phyloP scores from a whole-genome alignment of 2,329 filamentous ascomycete genomes.

The Pseudocercospora fuligena region DNA sequence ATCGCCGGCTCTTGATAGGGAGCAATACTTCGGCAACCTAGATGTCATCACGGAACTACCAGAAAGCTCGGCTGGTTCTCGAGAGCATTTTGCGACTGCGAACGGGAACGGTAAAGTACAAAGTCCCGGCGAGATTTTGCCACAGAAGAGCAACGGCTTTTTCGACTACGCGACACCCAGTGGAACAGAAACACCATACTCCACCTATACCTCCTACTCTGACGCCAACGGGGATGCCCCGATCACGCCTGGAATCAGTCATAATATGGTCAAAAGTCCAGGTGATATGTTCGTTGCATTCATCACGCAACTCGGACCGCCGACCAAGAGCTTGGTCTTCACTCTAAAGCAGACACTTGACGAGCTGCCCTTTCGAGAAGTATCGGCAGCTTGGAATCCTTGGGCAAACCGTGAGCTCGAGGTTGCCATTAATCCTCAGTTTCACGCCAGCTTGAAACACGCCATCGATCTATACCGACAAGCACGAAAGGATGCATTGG shows the following conservation, averaged over 20 bases:
- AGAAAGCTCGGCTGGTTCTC: conserved; percentile 30
- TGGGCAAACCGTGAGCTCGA: conserved; percentile 57
- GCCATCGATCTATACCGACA: conserved; percentile 79
- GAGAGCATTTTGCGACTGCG: neutral
- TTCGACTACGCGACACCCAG: conserved; percentile 22
- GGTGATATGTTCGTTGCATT: conserved; percentile 91
- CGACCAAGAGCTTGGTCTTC: conserved; percentile 93
- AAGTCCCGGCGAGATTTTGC: conserved; percentile 2
- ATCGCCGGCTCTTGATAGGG: conserved; percentile 16
- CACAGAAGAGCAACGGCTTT: conserved; percentile 19
- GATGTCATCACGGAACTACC: conserved; percentile 50
- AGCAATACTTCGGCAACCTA: conserved; percentile 41
- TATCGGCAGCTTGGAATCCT: conserved; percentile 24
- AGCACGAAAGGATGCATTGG: conserved; percentile 75
- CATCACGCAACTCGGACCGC: conserved; percentile 84
- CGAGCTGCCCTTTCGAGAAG: conserved; percentile 74
- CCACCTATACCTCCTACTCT: conserved; percentile 20
- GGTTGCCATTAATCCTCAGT: conserved; percentile 77
- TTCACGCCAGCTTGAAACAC: conserved; percentile 77
- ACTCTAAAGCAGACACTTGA: conserved; percentile 87
- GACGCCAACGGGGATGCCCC: conserved; percentile 17
- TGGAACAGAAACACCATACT: conserved; percentile 26
- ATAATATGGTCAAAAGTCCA: conserved; percentile 44
- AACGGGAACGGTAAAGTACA: conserved; percentile 16
- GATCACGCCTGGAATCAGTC: conserved; percentile 11